Evolutionary conservation across 2,329 filamentous ascomycete genomes (phyloP), one percentile per base, ranked within the genome.

Genomic region (Cladosporium sp.): DNA sequence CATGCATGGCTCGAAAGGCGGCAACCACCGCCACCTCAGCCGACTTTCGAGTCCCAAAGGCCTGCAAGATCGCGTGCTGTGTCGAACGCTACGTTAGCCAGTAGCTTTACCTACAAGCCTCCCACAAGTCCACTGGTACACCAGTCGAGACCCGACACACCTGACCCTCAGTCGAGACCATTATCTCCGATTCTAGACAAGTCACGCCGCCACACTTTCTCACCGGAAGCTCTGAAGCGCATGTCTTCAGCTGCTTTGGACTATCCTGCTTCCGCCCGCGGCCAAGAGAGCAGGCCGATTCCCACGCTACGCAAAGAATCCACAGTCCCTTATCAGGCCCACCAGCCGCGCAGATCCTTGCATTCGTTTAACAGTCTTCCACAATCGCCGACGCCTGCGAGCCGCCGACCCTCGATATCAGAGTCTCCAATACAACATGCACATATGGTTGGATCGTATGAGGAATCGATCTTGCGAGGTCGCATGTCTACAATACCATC

Each of bases 401-500:
- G 84, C 2, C 72, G 80, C 15, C 81, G 91, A 42, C 86, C 87
- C 0, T 97, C 92, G 0, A 78, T 90, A 45, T 85, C 87, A 0
- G 92, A 96, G 45, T 91, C 90, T 2, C 87, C 90, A 3, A 77
- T 94, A 25, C 89, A 93, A 57, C 91, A 95, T 73, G 92, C 93
- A 8, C 92, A 92, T 3, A 95, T 99, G 89, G 93, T 97, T 2
- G 94, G 94, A 2, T 97, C 93, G 1, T 99, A 97, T 65, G 94
- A 99, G 73, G 94, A 99, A 74, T 97, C 91, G 25, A 97, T 99
- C 60, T 78, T 99, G 1, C 86, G 91, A 47, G 94, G 94, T 37
- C 85, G 94, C 61, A 99, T 99, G 94, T 97, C 94, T 25, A 97
- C 92, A 1, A 94, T 87, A 2, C 93, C 94, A 0, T 97, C 93